Conservation (phyloP, 2,329 filamentous ascomycete genomes). For the Orbilia javanica region DNA sequence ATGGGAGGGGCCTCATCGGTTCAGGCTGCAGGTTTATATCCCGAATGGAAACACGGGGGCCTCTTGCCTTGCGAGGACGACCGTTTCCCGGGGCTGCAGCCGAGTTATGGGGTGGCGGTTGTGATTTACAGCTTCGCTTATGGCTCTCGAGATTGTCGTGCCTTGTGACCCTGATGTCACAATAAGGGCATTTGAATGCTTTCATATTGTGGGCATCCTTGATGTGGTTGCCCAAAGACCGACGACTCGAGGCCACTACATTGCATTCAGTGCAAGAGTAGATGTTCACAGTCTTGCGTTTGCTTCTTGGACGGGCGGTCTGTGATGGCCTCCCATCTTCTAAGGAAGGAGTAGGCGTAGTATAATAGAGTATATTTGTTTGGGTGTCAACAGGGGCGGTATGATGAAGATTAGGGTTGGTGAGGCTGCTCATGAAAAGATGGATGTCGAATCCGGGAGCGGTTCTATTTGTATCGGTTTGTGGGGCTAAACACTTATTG, state of each 20-base stretch:
- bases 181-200: constrained; percentile 15
- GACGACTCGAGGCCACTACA: not conserved
- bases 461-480: no score
- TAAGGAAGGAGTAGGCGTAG: no score
- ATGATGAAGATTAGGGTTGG: no score
- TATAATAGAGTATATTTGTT: not conserved
- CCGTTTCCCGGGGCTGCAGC: not conserved
- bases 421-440: no score
- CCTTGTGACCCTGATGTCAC: constrained; percentile 14
- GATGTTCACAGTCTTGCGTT: not conserved
- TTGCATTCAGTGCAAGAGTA: not conserved
- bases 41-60: not conserved
- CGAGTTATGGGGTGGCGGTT: not conserved
- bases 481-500: no score
- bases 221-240: constrained; percentile 1
- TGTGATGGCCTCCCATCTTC: not conserved
- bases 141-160: constrained; percentile 26
- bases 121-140: not conserved
- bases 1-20: not conserved
- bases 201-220: not conserved
- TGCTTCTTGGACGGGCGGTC: not conserved
- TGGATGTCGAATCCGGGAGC: no score
- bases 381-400: not conserved
- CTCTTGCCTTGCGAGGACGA: not conserved
- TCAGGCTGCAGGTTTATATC: not conserved